phyloP scores from a whole-genome alignment of 2,329 filamentous ascomycete species.

The Acrodontium crateriforme region DNA sequence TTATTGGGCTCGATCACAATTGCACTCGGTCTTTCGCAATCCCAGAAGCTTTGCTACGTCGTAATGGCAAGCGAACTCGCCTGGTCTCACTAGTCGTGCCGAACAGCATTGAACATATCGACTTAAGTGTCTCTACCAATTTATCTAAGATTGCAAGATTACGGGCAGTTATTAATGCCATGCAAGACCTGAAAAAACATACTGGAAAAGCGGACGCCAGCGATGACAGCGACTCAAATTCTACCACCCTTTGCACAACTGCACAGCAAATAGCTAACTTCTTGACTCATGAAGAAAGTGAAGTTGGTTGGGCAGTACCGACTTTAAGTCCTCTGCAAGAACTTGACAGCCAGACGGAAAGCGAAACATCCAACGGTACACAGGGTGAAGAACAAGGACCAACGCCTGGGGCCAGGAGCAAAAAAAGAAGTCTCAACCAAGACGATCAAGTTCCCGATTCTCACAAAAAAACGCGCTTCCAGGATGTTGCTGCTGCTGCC shows the following conservation, averaged over 20 bases:
- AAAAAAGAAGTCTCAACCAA: slow-evolving; percentile 9
- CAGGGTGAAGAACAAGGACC: background rate
- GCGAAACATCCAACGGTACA: slow-evolving; percentile 7
- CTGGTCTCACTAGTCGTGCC: slow-evolving; percentile 27
- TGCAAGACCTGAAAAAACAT: slow-evolving; percentile 21
- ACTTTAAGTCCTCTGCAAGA: slow-evolving; percentile 14
- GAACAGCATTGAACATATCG: slow-evolving; percentile 30
- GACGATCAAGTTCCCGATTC: slow-evolving; percentile 4
- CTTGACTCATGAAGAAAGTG: slow-evolving; percentile 6
- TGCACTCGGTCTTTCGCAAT: too few relatives aligned
- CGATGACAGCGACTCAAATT: slow-evolving; percentile 10
- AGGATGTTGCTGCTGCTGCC: slow-evolving; percentile 3
- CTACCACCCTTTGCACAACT: background rate
- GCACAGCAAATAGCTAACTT: background rate
- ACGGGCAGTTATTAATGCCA: slow-evolving; percentile 24
- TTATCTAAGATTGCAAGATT: slow-evolving; percentile 16
- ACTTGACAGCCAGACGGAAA: slow-evolving; percentile 21
- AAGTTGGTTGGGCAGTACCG: slow-evolving; percentile 14
- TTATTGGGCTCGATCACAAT: slow-evolving; percentile 28
- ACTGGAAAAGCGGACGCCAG: slow-evolving; percentile 18
- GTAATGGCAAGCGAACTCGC: background rate
- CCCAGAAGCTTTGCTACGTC: slow-evolving; percentile 6
- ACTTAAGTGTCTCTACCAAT: slow-evolving; percentile 23
- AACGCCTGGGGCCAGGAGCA: too few relatives aligned
- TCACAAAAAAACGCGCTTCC: slow-evolving; percentile 15